Conservation (phyloP, 116 monocot species). For the Thalassia testudinum region DNA sequence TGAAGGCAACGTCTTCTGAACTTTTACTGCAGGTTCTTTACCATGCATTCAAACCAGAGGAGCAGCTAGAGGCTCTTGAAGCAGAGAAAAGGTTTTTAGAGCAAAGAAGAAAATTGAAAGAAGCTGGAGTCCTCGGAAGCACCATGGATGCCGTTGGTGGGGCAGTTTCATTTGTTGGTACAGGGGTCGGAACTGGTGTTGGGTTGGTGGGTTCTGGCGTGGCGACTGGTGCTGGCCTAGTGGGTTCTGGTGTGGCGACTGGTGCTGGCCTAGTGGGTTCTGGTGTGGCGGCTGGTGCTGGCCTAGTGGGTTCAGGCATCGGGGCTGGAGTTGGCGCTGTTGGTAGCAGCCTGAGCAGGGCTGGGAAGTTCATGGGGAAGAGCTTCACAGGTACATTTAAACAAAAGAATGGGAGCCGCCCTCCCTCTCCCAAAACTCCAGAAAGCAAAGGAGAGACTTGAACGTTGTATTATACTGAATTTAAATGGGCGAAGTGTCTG, state of each 20-base stretch:
- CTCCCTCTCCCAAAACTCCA: background rate
- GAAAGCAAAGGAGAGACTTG: too few relatives aligned
- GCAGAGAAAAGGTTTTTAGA: conserved; percentile 59
- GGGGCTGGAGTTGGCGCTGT: conserved; percentile 41
- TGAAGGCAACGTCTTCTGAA: background rate
- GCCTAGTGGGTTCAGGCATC: conserved; percentile 17
- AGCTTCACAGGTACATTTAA: conserved; percentile 36
- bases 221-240: conserved; percentile 10
- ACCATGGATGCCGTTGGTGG: conserved; percentile 78
- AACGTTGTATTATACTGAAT: too few relatives aligned
- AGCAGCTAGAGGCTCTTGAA: conserved; percentile 49
- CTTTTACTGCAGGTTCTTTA: conserved; percentile 41
- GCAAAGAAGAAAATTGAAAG: conserved; percentile 57
- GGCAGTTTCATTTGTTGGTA: conserved; percentile 35
- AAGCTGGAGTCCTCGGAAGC: conserved; percentile 68
- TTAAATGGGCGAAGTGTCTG: too few relatives aligned
- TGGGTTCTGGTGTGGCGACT: conserved; percentile 24
- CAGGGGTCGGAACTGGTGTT: conserved; percentile 18
- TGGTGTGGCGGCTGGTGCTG: conserved; percentile 17
- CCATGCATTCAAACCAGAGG: conserved; percentile 69
- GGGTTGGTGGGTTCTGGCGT: conserved; percentile 48
- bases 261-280: conserved; percentile 35
- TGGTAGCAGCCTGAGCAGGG: conserved; percentile 53
- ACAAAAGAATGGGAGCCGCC: conserved; percentile 16
- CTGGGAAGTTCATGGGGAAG: conserved; percentile 70